Percentiles rank a stretch among this genome's conserved stretches.
Evolutionary conservation across 1,284 basidiomycete genomes (phyloP).

Genomic region (Rhodotorula glutinis): DNA sequence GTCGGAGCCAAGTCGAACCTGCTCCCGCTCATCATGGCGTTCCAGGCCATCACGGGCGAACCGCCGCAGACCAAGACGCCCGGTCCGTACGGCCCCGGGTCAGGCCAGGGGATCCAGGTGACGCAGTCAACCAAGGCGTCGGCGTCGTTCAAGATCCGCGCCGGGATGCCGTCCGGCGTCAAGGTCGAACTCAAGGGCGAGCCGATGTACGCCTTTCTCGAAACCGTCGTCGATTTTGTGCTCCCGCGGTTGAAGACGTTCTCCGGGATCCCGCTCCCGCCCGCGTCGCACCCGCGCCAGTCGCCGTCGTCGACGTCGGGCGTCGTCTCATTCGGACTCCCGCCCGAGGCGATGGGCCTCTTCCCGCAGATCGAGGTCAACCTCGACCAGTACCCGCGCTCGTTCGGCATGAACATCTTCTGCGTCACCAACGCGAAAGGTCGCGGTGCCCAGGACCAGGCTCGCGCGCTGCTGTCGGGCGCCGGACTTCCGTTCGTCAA

Average conservation of each 20-base stretch:
- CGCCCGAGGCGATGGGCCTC: constrained; percentile 76
- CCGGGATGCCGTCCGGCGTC: constrained; percentile 76
- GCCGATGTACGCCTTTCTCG: constrained; percentile 90
- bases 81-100: constrained; percentile 54
- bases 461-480: constrained; percentile 76
- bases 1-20: constrained; percentile 66
- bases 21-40: constrained; percentile 78
- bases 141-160: constrained; percentile 77
- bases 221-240: constrained; percentile 86
- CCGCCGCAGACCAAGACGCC: constrained; percentile 62
- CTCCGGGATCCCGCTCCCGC: constrained; percentile 70
- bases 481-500: constrained; percentile 76
- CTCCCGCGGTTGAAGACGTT: constrained; percentile 89
- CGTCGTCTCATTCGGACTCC: constrained; percentile 83
- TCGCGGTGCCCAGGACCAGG: constrained; percentile 77
- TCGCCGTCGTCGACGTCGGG: constrained; percentile 74
- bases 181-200: constrained; percentile 87
- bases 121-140: constrained; percentile 73
- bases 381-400: constrained; percentile 75
- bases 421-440: constrained; percentile 83
- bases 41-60: constrained; percentile 84
- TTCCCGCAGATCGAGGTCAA: constrained; percentile 88
- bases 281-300: constrained; percentile 49
- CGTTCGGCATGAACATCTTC: constrained; percentile 85
- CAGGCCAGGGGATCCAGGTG: constrained; percentile 70